Conservation (phyloP, 2,329 filamentous ascomycete species). For the Paracamarosporium sp. region DNA sequence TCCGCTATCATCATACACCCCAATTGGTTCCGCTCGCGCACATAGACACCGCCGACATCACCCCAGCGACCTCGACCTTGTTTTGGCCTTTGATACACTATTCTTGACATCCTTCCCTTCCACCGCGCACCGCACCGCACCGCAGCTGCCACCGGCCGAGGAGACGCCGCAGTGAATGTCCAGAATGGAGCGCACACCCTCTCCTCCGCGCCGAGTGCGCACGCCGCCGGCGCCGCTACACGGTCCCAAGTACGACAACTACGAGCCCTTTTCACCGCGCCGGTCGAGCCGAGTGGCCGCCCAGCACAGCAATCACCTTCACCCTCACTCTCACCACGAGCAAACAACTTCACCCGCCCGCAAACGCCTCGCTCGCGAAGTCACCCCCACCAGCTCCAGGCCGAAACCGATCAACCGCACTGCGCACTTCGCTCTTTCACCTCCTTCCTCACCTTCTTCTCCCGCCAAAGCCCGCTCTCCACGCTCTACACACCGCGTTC, state of each 20-base stretch:
- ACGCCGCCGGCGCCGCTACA: conserved; percentile 74
- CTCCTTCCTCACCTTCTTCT: conserved; percentile 50
- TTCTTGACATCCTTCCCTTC: conserved; percentile 23
- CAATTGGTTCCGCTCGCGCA: background rate
- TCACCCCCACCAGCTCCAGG: conserved; percentile 37
- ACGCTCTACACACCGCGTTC: conserved; percentile 38
- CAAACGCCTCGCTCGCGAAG: conserved; percentile 32
- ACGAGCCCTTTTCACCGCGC: conserved; percentile 75
- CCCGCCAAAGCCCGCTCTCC: conserved; percentile 37
- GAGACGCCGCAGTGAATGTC: background rate
- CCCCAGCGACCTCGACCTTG: conserved; percentile 8
- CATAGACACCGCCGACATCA: background rate
- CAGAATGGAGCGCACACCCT: conserved; percentile 62
- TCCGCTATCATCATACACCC: conserved; percentile 1
- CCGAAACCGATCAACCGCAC: conserved; percentile 44
- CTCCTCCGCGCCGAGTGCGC: conserved; percentile 64
- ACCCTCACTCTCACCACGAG: conserved; percentile 34
- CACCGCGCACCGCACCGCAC: conserved; percentile 10
- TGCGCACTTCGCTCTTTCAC: conserved; percentile 55
- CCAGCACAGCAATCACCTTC: conserved; percentile 49
- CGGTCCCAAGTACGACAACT: conserved; percentile 69
- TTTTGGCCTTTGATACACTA: conserved; percentile 13
- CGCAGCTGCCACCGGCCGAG: conserved; percentile 12
- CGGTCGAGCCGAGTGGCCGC: conserved; percentile 68
- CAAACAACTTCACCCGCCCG: conserved; percentile 19